Base-by-base conservation (phyloP, 176 grass and related monocot genomes). In the Oryza australiensis region DNA sequence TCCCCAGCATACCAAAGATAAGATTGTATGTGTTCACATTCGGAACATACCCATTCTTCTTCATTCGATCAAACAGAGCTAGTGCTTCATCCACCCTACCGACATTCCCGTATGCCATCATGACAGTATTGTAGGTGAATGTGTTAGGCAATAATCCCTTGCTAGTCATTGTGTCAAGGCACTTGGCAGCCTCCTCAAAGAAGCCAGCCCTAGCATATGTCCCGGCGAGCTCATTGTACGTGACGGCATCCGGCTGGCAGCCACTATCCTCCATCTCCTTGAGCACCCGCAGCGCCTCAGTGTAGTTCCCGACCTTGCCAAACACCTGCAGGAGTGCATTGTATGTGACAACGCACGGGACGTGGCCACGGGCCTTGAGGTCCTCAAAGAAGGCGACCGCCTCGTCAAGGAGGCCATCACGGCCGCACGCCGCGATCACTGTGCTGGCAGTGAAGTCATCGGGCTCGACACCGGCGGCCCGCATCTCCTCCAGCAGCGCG, bases 401-500 rank as follows among this genome's bases (percentile, higher is more conserved):
- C 82, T 95, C 87, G 5, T 86, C 76, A 1, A 91, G 67, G 20
- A 98, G 83, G 0, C 89, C 93, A 12, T 88, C 90, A 29, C 91
- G 92, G 26, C 82, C 83, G 15, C 89, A 95, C 0, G 96, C 93
- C 0, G 96, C 73, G 12, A 98, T 86, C 5, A 98, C 93, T 5
- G 90, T 98, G 75, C 96, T 98, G 38, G 88, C 87, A 4, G 96
- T 98, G 85, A 98, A 98, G 27, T 89, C 90, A 22, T 98, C 96
- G 4, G 90, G 88, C 23, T 66, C 66, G 2, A 91, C 80, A 0
- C 87, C 89, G 0, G 65, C 72, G 30, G 67, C 82, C 38, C 84
- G 70, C 85, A 95, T 86, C 83, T 95, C 92, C 64, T 88, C 90
- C 4, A 98, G 79, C 68, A 95, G 82, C 62, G 74, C 34, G 22